Percentiles rank a stretch among this genome's conserved stretches.
These are phyloP conservation scores for Prunus dulcis DNA, from an alignment of 306 rosid species.

Conservation along the genomic window DNA sequence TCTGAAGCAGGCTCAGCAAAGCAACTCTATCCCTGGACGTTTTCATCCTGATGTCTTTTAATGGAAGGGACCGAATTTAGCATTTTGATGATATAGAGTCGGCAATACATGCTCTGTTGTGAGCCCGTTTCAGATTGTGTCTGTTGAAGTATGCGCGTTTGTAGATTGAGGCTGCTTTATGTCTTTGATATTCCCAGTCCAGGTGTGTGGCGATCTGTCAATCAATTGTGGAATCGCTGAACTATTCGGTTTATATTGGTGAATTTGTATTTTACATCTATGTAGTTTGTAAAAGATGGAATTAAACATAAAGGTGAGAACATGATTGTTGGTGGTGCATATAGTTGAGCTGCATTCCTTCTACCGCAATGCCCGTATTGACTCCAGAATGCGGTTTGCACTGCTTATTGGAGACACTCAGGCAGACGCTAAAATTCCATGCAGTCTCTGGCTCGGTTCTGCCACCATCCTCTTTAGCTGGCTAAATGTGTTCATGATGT, in stretches of 20 bases:
- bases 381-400: neutral
- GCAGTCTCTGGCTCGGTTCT: neutral
- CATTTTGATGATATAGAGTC: neutral
- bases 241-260: neutral
- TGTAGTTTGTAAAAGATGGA: neutral
- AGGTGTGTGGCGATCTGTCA: neutral
- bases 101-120: neutral
- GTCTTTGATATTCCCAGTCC: constrained; percentile 14
- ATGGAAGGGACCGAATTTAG: neutral
- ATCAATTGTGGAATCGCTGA: neutral
- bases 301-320: neutral
- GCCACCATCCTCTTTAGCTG: neutral
- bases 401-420: neutral
- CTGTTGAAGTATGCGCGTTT: constrained; percentile 13
- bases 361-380: neutral
- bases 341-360: neutral
- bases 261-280: constrained; percentile 13
- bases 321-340: neutral
- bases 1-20: constrained; percentile 87
- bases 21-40: constrained; percentile 68
- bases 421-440: neutral
- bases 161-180: constrained; percentile 20
- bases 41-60: constrained; percentile 88
- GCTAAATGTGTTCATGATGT: neutral
- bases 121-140: constrained; percentile 3